Percentiles rank a stretch among this genome's conserved stretches.
These are phyloP conservation scores for Coniochaeta sp. DNA, from an alignment of 2,329 filamentous ascomycete species.

Conservation along the genomic window DNA sequence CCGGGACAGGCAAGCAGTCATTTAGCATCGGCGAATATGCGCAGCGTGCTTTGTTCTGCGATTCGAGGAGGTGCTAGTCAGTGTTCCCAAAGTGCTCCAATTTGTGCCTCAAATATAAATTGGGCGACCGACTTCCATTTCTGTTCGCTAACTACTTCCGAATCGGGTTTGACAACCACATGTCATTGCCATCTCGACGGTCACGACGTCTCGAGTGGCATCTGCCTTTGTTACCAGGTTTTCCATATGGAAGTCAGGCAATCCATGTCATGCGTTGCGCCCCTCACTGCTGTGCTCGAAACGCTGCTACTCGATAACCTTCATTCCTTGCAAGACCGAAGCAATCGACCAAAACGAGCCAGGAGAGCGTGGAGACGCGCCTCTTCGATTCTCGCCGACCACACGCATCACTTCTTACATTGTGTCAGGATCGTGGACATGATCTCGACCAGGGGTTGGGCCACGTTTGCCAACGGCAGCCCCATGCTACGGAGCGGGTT, in stretches of 20 bases:
- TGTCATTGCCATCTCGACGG: conserved; percentile 11
- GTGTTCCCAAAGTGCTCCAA: background rate
- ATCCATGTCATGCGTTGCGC: background rate
- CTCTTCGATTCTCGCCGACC: background rate
- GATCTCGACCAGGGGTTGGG: background rate
- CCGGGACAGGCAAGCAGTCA: background rate
- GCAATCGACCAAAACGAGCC: background rate
- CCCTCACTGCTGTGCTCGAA: background rate
- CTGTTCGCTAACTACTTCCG: conserved; percentile 24
- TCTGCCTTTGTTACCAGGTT: background rate
- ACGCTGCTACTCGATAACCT: background rate
- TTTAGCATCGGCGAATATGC: background rate
- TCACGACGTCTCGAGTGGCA: conserved; percentile 3
- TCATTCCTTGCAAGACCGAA: background rate
- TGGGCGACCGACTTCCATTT: conserved; percentile 15
- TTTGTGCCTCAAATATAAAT: background rate
- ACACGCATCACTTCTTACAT: background rate
- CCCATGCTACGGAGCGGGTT: background rate
- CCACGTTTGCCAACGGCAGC: background rate
- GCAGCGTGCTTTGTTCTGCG: background rate
- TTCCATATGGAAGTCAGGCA: background rate
- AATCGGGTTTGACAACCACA: conserved; percentile 14
- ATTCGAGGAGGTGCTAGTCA: background rate
- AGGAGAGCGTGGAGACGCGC: background rate
- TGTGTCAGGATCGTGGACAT: background rate